Percentiles rank a stretch among this genome's conserved stretches.
These are phyloP conservation scores for Nemania bipapillata DNA, from an alignment of 2,329 filamentous ascomycete genomes.

Conservation along the genomic window DNA sequence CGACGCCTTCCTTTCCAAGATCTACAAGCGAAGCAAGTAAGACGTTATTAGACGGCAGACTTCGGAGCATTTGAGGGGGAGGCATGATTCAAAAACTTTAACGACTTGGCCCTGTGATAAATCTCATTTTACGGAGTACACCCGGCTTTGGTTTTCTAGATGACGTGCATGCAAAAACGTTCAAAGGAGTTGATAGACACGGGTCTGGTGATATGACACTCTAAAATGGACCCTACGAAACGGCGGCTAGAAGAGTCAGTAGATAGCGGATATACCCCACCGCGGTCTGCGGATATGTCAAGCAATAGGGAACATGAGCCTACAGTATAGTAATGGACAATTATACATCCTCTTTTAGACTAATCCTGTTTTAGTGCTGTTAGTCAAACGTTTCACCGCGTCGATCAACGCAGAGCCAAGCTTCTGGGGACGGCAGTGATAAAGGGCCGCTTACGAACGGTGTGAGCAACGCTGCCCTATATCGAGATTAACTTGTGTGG, in stretches of 20 bases:
- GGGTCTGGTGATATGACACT: conserved; percentile 18
- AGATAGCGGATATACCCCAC: conserved; percentile 30
- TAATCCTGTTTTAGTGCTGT: not conserved
- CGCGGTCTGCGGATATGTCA: not conserved
- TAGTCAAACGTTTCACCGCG: not conserved
- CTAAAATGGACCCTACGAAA: conserved; percentile 6
- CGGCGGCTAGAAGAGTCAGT: conserved; percentile 16
- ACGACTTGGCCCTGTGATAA: not conserved
- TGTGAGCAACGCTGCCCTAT: not conserved
- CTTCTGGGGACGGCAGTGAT: not conserved
- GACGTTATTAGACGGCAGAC: not conserved
- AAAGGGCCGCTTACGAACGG: not conserved
- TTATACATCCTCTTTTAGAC: not conserved
- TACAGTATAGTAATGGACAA: not conserved
- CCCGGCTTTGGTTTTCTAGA: conserved; percentile 3
- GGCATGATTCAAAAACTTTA: not conserved
- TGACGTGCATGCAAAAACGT: not conserved
- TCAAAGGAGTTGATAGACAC: conserved; percentile 19
- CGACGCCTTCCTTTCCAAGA: conserved; percentile 90
- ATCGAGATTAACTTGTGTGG: not conserved
- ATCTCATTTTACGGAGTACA: not conserved
- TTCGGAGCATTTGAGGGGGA: not conserved
- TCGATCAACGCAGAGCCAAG: not conserved
- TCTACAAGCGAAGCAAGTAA: conserved; percentile 98
- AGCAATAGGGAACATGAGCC: not conserved